These are phyloP conservation scores for Paxillus rubicundulus DNA, from an alignment of 768 basidiomycete species.

Conservation along the genomic window DNA sequence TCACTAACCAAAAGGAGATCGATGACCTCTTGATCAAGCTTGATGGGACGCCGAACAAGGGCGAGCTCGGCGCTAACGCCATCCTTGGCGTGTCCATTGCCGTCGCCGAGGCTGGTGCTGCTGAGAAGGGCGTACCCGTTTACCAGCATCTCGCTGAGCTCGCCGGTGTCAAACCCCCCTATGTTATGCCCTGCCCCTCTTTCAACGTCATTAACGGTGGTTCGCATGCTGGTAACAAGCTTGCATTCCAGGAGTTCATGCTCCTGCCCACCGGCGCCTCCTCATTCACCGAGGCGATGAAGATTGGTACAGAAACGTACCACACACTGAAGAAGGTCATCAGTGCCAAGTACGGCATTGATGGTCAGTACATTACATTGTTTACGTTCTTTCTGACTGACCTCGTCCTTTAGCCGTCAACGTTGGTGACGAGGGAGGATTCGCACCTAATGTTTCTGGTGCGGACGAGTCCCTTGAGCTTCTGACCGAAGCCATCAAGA, in stretches of 20 bases:
- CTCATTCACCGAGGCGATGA: slow-evolving; percentile 95
- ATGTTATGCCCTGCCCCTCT: slow-evolving; percentile 85
- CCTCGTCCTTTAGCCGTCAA: slow-evolving; percentile 71
- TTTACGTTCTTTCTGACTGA: not conserved
- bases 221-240: slow-evolving; percentile 98
- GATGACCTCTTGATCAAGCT: slow-evolving; percentile 98
- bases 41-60: slow-evolving; percentile 98
- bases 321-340: slow-evolving; percentile 99
- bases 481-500: slow-evolving; percentile 92
- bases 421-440: slow-evolving; percentile 99
- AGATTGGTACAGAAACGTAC: slow-evolving; percentile 97
- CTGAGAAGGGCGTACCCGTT: slow-evolving; percentile 91
- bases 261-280: slow-evolving; percentile 91
- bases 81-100: slow-evolving; percentile 99
- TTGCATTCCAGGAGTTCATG: slow-evolving; percentile 99
- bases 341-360: slow-evolving; percentile 97
- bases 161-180: slow-evolving; percentile 92
- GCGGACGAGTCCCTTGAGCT: slow-evolving; percentile 98
- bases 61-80: slow-evolving; percentile 98
- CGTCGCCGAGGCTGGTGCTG: slow-evolving; percentile 88
- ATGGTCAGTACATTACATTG: slow-evolving; percentile 57
- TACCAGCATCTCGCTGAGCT: slow-evolving; percentile 97
- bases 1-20: slow-evolving; percentile 91
- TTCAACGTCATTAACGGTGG: slow-evolving; percentile 99
- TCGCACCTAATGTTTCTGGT: slow-evolving; percentile 96